phyloP scores from a whole-genome alignment of 352 stramenopile genomes.

The Globisporangium echinulatum region DNA sequence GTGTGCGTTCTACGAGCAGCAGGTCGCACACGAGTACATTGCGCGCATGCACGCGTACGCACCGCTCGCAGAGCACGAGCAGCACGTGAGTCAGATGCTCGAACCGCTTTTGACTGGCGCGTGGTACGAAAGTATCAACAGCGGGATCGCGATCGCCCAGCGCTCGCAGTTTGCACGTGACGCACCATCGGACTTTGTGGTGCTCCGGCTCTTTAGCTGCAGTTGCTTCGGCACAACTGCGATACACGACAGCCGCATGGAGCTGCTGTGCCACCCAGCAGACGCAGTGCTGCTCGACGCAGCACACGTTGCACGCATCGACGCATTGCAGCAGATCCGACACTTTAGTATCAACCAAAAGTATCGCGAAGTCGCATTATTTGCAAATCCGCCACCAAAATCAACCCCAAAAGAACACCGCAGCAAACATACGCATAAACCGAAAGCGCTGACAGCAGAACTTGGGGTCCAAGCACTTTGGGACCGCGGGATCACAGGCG shows the following conservation, averaged over 20 bases:
- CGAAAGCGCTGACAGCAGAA: slow-evolving; percentile 35
- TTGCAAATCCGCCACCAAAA: not conserved
- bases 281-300: slow-evolving; percentile 18
- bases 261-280: slow-evolving; percentile 18
- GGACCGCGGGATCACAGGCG: slow-evolving; percentile 55
- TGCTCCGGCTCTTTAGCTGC: slow-evolving; percentile 45
- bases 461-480: slow-evolving; percentile 47
- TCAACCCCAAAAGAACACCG: not conserved
- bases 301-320: not conserved
- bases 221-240: not conserved
- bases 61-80: slow-evolving; percentile 22
- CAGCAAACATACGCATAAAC: slow-evolving; percentile 18
- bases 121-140: not conserved
- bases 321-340: slow-evolving; percentile 20
- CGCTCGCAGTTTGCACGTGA: slow-evolving; percentile 23
- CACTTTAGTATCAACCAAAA: slow-evolving; percentile 39
- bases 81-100: slow-evolving; percentile 19
- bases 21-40: slow-evolving; percentile 30
- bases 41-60: slow-evolving; percentile 28
- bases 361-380: slow-evolving; percentile 24
- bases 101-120: slow-evolving; percentile 4
- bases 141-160: slow-evolving; percentile 10
- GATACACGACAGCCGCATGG: not conserved
- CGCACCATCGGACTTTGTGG: slow-evolving; percentile 58
- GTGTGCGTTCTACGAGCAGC: slow-evolving; percentile 31